Conservation (phyloP, 2,329 filamentous ascomycete genomes). For the Neofusicoccum laricinum region DNA sequence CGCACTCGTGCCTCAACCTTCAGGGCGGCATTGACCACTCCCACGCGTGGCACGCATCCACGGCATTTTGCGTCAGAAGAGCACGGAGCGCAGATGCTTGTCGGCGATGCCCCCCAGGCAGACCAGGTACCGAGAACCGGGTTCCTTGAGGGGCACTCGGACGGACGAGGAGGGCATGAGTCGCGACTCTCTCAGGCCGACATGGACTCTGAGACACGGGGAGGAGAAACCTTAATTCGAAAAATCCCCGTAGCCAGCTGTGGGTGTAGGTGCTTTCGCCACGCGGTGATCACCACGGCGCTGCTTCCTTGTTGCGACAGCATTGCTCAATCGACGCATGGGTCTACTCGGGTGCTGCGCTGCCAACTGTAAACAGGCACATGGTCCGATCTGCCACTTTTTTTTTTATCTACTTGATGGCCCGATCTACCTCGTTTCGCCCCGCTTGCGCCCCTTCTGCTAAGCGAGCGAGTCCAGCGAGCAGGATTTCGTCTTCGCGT, state of each 20-base stretch:
- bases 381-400: not conserved
- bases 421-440: slow-evolving; percentile 1
- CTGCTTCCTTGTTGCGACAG: slow-evolving; percentile 1
- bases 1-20: not conserved
- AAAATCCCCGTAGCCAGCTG: not conserved
- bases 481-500: slow-evolving; percentile 4
- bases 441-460: not conserved
- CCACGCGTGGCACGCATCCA: not conserved
- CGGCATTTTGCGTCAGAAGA: slow-evolving; percentile 2
- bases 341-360: not conserved
- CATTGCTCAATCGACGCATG: slow-evolving; percentile 13
- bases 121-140: not conserved
- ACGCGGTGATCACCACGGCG: not conserved
- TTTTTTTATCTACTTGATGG: slow-evolving; percentile 3
- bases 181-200: not conserved
- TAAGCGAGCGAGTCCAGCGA: not conserved
- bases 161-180: not conserved
- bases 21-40: not conserved
- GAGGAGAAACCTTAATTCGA: slow-evolving; percentile 5
- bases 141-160: not conserved
- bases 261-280: not conserved
- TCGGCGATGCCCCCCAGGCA: not conserved
- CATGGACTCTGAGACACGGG: slow-evolving; percentile 4
- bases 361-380: not conserved
- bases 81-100: not conserved